These are phyloP conservation scores for Trametes gibbosa DNA, from an alignment of 768 basidiomycete genomes.

Conservation along the genomic window DNA sequence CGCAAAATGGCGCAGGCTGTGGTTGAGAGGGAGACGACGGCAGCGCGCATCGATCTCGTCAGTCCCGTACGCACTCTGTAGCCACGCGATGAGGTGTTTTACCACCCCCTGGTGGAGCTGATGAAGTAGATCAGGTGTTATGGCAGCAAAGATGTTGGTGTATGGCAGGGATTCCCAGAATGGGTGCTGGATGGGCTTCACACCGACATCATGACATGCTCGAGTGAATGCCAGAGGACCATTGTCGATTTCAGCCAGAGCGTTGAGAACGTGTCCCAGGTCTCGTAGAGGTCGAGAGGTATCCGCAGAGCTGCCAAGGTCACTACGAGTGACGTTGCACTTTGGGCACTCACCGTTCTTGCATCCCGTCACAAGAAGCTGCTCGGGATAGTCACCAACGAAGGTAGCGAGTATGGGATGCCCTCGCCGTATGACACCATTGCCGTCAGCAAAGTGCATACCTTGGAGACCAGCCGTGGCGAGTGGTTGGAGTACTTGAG, in stretches of 20 bases:
- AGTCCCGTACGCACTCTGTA: not conserved
- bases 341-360: constrained; percentile 17
- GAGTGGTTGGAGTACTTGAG: constrained; percentile 30
- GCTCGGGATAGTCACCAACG: constrained; percentile 24
- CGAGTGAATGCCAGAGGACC: constrained; percentile 19
- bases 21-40: constrained; percentile 35
- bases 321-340: not conserved
- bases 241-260: not conserved
- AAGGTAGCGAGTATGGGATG: constrained; percentile 27
- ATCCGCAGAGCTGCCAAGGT: not conserved
- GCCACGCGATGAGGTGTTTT: constrained; percentile 38
- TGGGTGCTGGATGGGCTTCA: constrained; percentile 1
- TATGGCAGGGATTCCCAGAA: constrained; percentile 44
- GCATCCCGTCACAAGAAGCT: constrained; percentile 18
- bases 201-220: constrained; percentile 14
- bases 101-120: constrained; percentile 48
- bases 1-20: constrained; percentile 22
- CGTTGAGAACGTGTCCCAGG: not conserved
- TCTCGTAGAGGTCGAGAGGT: not conserved
- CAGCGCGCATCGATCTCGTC: constrained; percentile 39
- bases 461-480: constrained; percentile 30
- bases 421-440: constrained; percentile 39
- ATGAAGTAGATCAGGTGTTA: constrained; percentile 44
- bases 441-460: constrained; percentile 30
- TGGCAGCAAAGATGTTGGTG: constrained; percentile 36